These are phyloP conservation scores for Zygosaccharomyces bisporus DNA, from an alignment of 805 yeast species.

Conservation along the genomic window DNA sequence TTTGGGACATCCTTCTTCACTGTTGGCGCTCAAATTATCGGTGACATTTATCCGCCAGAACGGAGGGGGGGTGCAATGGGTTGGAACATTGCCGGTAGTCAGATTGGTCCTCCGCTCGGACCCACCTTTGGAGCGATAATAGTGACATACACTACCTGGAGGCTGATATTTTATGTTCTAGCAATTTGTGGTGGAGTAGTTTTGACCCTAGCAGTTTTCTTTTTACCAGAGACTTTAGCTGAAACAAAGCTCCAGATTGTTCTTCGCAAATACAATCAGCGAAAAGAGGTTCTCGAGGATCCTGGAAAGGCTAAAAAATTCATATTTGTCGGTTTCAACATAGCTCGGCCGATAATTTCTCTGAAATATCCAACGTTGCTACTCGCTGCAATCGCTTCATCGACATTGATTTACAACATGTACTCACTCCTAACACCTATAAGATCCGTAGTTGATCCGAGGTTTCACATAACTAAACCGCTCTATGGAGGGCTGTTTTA, in stretches of 20 bases:
- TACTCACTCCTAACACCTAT: slow-evolving; percentile 52
- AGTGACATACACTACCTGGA: slow-evolving; percentile 49
- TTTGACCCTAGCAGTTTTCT: slow-evolving; percentile 37
- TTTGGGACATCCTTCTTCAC: slow-evolving; percentile 55
- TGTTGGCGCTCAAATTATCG: slow-evolving; percentile 49
- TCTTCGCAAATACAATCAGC: slow-evolving; percentile 20
- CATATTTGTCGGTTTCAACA: slow-evolving; percentile 45
- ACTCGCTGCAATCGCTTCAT: slow-evolving; percentile 43
- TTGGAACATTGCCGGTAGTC: slow-evolving; percentile 47
- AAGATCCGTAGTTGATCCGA: slow-evolving; percentile 51
- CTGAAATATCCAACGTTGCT: slow-evolving; percentile 43
- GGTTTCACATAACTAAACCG: slow-evolving; percentile 48
- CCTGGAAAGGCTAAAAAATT: slow-evolving; percentile 36
- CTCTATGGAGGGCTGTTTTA: slow-evolving; percentile 51
- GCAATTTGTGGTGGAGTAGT: slow-evolving; percentile 42
- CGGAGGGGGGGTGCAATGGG: slow-evolving; percentile 52
- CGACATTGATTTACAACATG: slow-evolving; percentile 47
- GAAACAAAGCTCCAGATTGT: slow-evolving; percentile 5
- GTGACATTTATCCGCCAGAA: slow-evolving; percentile 48
- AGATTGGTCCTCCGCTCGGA: slow-evolving; percentile 51
- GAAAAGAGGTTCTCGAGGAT: slow-evolving; percentile 30
- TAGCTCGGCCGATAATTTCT: slow-evolving; percentile 43
- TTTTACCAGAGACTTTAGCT: slow-evolving; percentile 46
- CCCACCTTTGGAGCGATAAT: slow-evolving; percentile 52
- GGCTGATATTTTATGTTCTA: slow-evolving; percentile 50